Percentiles rank a stretch among this genome's conserved stretches.
phyloP scores from a whole-genome alignment of 352 stramenopile genomes.

The Aphanomyces euteiches region DNA sequence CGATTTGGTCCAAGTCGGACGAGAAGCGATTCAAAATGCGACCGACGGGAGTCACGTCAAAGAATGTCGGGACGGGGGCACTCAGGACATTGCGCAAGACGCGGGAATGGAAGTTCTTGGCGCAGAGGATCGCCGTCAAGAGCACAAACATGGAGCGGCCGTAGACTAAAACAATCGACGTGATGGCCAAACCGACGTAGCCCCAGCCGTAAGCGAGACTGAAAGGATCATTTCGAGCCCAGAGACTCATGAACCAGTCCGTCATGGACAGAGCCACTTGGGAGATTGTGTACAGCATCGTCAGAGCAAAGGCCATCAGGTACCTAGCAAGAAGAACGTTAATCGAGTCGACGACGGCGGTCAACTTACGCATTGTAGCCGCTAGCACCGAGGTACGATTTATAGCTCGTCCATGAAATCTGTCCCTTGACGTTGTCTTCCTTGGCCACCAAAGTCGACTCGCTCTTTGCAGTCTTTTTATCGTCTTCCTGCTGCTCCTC shows the following conservation, averaged over 20 bases:
- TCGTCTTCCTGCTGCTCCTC: slow-evolving; percentile 16
- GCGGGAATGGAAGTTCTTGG: slow-evolving; percentile 14
- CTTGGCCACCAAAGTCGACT: slow-evolving; percentile 29
- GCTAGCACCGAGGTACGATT: slow-evolving; percentile 38
- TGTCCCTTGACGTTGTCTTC: slow-evolving; percentile 40
- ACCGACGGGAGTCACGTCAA: slow-evolving; percentile 60
- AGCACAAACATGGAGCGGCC: slow-evolving; percentile 8
- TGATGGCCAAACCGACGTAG: background rate
- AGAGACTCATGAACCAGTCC: slow-evolving; percentile 25
- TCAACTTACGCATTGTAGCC: slow-evolving; percentile 32
- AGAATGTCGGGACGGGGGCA: slow-evolving; percentile 36
- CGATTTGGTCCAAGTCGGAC: slow-evolving; percentile 64
- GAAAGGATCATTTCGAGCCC: background rate
- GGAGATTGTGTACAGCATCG: background rate
- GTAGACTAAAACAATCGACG: background rate
- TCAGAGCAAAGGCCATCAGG: background rate
- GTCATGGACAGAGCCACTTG: slow-evolving; percentile 14
- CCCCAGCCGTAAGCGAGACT: background rate
- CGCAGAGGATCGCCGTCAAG: slow-evolving; percentile 3
- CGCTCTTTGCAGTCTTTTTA: background rate
- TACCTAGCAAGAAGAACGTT: background rate
- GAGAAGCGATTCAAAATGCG: slow-evolving; percentile 76
- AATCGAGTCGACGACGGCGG: slow-evolving; percentile 12
- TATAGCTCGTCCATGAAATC: slow-evolving; percentile 37
- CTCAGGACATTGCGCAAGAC: slow-evolving; percentile 9